Evolutionary conservation across 306 rosid genomes (phyloP).

Genomic region (Sicyos baderoa): DNA sequence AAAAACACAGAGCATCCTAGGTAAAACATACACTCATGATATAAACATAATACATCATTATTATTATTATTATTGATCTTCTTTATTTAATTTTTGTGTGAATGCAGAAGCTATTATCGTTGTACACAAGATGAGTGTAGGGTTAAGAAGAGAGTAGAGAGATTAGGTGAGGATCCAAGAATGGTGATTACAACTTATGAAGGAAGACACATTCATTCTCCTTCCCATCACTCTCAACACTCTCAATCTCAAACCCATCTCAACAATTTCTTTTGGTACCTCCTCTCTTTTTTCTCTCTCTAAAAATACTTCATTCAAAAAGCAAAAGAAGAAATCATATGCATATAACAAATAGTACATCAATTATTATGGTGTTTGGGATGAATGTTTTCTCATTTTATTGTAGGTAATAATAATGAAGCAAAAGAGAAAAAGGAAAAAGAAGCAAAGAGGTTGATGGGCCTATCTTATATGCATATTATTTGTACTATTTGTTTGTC

Average conservation of each 20-base stretch:
- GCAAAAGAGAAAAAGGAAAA: neutral
- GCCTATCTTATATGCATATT: neutral
- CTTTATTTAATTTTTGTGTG: too few species aligned
- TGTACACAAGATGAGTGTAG: conserved; percentile 90
- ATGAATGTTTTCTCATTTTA: too few species aligned
- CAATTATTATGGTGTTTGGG: too few species aligned
- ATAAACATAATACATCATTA: neutral
- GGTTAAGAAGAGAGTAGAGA: conserved; percentile 87
- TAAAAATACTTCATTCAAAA: too few species aligned
- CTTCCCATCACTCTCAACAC: conserved; percentile 67
- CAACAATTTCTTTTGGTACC: conserved; percentile 68
- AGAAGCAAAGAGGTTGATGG: neutral
- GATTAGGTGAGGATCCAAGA: conserved; percentile 89
- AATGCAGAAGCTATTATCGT: conserved; percentile 81
- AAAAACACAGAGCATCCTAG: conserved; percentile 99
- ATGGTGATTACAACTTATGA: conserved; percentile 98
- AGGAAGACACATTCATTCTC: conserved; percentile 85
- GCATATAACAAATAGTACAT: too few species aligned
- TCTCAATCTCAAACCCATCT: conserved; percentile 57
- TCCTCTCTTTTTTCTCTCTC: neutral
- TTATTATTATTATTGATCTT: neutral
- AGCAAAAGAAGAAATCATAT: too few species aligned
- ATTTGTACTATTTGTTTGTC: conserved; percentile 6
- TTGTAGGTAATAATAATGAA: conserved; percentile 19
- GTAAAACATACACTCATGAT: conserved; percentile 19